Conservation (phyloP, 208 protist genomes). For the Leishmania tropica region DNA sequence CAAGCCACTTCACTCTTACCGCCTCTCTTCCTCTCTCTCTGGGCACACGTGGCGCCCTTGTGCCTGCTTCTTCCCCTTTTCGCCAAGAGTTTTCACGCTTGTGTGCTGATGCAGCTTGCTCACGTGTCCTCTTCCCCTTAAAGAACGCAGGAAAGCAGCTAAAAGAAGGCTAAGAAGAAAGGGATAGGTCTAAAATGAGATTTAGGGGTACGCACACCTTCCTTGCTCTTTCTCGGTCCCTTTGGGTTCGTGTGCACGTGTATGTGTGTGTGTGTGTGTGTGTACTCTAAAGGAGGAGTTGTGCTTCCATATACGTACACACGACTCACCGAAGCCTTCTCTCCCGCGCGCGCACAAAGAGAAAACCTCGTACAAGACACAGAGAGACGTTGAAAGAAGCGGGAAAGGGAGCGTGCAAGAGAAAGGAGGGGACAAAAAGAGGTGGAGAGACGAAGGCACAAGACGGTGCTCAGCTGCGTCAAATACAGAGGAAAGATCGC, state of each 20-base stretch:
- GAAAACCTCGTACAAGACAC: neutral
- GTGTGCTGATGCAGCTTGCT: neutral
- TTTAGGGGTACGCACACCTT: neutral
- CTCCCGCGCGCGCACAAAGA: neutral
- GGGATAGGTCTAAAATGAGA: neutral
- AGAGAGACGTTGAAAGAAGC: neutral
- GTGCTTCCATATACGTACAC: no score
- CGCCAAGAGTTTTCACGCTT: neutral
- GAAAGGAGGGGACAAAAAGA: neutral
- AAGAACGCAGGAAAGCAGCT: neutral
- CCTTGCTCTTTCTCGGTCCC: neutral
- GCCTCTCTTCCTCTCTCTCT: neutral
- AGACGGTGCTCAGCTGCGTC: neutral
- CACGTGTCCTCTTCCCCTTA: neutral
- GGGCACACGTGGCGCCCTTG: neutral
- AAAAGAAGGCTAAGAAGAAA: neutral
- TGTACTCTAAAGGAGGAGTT: no score
- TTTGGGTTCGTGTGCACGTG: neutral
- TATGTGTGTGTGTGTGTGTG: neutral
- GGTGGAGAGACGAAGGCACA: neutral
- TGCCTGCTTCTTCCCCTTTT: neutral
- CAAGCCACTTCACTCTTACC: neutral
- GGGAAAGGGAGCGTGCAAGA: neutral
- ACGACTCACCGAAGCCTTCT: no score
- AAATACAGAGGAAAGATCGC: neutral